phyloP scores from a whole-genome alignment of 768 basidiomycete species.

The Xerocomellus chrysenteron region DNA sequence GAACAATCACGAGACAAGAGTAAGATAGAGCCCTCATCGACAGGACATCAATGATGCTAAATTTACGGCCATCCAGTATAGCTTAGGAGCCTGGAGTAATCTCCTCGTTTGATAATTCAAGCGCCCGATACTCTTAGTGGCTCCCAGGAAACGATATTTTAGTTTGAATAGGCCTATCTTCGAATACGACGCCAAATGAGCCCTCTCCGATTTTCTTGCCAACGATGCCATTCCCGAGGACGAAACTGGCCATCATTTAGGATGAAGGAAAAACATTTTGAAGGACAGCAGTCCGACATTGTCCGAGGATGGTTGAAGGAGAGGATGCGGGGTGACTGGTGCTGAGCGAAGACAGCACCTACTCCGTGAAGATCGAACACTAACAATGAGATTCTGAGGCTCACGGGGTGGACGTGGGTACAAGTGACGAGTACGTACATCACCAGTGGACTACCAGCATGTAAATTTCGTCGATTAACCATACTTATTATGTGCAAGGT shows the following conservation, averaged over 20 bases:
- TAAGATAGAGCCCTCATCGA: constrained; percentile 1
- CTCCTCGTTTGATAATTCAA: constrained; percentile 3
- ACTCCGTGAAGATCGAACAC: neutral
- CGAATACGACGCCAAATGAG: constrained; percentile 96
- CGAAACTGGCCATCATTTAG: constrained; percentile 63
- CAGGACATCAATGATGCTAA: constrained; percentile 1
- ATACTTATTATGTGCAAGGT: no score
- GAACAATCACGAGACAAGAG: constrained; percentile 1
- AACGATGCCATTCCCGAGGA: constrained; percentile 50
- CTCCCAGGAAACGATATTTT: neutral
- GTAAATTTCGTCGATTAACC: no score
- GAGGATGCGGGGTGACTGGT: constrained; percentile 20
- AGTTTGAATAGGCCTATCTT: constrained; percentile 56
- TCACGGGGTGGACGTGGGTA: no score
- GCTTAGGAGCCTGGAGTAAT: neutral
- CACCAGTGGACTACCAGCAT: no score
- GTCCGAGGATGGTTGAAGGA: no score
- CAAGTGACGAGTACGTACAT: no score
- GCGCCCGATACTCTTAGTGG: constrained; percentile 10
- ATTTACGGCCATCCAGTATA: constrained; percentile 4
- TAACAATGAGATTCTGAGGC: no score
- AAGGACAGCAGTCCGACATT: constrained; percentile 29
- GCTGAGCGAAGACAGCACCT: constrained; percentile 21
- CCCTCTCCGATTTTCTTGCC: constrained; percentile 99
- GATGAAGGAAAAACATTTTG: neutral